Conservation (phyloP, 73 alveolate species). For the Paramecium tetraurelia region DNA sequence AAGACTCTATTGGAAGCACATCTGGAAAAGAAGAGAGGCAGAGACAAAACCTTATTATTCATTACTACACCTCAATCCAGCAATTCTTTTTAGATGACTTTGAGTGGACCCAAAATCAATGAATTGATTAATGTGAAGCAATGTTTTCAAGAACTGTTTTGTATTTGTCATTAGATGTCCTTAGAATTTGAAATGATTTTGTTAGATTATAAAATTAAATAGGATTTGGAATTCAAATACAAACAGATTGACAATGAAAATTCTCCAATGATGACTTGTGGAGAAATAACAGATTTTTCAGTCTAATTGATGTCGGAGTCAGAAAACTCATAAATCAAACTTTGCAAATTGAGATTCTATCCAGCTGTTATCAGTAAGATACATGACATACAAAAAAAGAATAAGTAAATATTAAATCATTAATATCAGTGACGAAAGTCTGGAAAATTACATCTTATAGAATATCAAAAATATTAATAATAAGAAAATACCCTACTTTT, state of each 20-base stretch:
- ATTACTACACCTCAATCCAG: not conserved
- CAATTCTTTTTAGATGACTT: not conserved
- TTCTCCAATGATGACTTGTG: not conserved
- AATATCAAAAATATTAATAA: not conserved
- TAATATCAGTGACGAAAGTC: not conserved
- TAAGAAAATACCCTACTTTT: not conserved
- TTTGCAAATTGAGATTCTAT: not conserved
- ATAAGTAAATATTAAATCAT: not conserved
- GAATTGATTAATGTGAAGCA: not conserved
- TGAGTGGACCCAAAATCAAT: conserved; percentile 17
- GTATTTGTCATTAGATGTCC: not conserved
- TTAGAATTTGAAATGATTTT: not conserved
- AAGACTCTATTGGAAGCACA: not conserved
- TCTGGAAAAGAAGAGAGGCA: not conserved
- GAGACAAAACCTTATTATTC: not conserved
- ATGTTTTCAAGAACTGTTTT: not conserved
- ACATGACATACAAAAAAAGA: conserved; percentile 6
- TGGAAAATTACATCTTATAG: not conserved
- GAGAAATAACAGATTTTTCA: not conserved
- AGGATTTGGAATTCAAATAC: not conserved
- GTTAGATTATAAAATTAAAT: not conserved
- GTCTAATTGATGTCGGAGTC: not conserved
- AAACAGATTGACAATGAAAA: not conserved
- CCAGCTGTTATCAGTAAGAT: not conserved
- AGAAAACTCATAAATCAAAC: not conserved